A percentile compares a stretch with the other conserved stretches of the same genome.
phyloP scores from a whole-genome alignment of 2,329 filamentous ascomycete genomes.

The Elsinoe perseae region DNA sequence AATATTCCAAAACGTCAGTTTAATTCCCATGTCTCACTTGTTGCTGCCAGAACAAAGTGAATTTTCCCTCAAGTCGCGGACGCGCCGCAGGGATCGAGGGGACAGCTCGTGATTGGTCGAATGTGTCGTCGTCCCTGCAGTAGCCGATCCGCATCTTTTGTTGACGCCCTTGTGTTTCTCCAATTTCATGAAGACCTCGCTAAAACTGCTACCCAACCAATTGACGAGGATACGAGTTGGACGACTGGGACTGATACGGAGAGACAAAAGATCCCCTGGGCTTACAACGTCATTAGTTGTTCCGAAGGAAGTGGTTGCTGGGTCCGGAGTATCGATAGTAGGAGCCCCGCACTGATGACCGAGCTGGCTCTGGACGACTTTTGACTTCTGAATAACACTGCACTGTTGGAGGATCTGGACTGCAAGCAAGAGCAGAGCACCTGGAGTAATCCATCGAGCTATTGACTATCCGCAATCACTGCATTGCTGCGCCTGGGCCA shows the following conservation, averaged over 20 bases:
- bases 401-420: background rate
- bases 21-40: conserved; percentile 6
- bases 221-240: conserved; percentile 1
- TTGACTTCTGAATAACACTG: background rate
- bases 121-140: conserved; percentile 11
- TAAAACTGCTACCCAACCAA: background rate
- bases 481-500: background rate
- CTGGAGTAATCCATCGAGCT: too few species aligned
- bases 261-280: background rate
- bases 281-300: background rate
- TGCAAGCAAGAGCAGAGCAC: background rate
- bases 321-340: background rate
- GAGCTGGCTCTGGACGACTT: background rate
- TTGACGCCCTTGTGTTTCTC: conserved; percentile 12
- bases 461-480: background rate
- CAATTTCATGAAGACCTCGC: background rate
- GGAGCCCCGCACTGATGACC: conserved; percentile 1
- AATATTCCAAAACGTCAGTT: background rate
- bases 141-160: conserved; percentile 11
- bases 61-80: background rate
- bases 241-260: background rate
- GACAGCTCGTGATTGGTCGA: background rate
- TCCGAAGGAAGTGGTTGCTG: background rate
- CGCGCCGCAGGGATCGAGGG: background rate
- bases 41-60: background rate